These are phyloP conservation scores for Aureobasidium sp. DNA, from an alignment of 2,329 filamentous ascomycete species.

Conservation along the genomic window DNA sequence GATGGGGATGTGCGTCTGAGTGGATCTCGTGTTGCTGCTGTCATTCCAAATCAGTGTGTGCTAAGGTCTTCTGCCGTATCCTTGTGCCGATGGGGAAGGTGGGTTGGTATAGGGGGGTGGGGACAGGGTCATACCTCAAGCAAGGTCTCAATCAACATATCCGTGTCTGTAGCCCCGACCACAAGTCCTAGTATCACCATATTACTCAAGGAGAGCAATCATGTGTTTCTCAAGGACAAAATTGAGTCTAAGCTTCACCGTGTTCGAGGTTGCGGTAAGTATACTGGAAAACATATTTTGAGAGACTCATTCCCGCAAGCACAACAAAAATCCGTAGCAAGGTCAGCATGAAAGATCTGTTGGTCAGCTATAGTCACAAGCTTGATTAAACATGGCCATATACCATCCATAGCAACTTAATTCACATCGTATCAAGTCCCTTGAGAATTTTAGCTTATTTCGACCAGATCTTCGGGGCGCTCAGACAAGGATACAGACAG, in stretches of 20 bases:
- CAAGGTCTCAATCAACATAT: not conserved
- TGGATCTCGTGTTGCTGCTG: not conserved
- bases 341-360: no score
- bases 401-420: no score
- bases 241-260: accelerated
- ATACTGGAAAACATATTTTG: not conserved
- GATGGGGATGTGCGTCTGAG: not conserved
- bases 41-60: not conserved
- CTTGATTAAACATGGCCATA: no score
- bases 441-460: no score
- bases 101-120: not conserved
- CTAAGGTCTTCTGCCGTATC: no score
- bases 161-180: not conserved
- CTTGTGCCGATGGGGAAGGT: not conserved
- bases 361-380: no score
- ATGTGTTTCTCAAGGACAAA: not conserved
- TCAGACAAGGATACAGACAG: accelerated
- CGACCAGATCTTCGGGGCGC: no score
- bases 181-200: not conserved
- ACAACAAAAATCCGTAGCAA: no score
- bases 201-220: no score
- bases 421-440: no score
- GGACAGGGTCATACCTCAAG: not conserved
- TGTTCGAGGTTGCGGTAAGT: no score
- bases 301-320: no score